Evolutionary conservation across 2,329 filamentous ascomycete genomes (phyloP).

Genomic region (Xylaria sp.): DNA sequence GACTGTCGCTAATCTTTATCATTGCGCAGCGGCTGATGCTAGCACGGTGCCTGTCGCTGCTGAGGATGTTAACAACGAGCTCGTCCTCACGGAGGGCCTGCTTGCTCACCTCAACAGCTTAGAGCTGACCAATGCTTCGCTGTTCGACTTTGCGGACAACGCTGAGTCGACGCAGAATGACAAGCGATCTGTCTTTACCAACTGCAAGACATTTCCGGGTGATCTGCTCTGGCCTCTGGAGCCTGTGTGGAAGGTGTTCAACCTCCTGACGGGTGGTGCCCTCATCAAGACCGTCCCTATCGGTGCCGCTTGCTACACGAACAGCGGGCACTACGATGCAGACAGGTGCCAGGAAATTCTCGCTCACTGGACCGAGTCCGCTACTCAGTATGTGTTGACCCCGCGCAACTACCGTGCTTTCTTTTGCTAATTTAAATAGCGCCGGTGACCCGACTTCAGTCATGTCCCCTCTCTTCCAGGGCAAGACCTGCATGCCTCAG

Average conservation of each 20-base stretch:
- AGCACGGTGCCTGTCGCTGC: conserved; percentile 30
- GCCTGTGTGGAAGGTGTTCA: conserved; percentile 47
- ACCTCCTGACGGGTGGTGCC: conserved; percentile 45
- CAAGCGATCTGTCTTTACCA: conserved; percentile 24
- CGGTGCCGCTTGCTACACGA: conserved; percentile 50
- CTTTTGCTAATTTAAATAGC: conserved; percentile 37
- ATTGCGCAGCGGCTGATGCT: conserved; percentile 22
- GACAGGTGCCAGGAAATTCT: conserved; percentile 45
- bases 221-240: conserved; percentile 46
- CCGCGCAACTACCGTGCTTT: neutral
- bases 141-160: conserved; percentile 43
- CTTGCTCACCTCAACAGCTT: conserved; percentile 39
- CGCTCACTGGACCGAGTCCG: conserved; percentile 46
- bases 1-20: neutral
- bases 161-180: conserved; percentile 5
- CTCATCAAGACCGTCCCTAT: conserved; percentile 48
- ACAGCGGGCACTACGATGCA: conserved; percentile 45
- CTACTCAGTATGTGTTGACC: conserved; percentile 38
- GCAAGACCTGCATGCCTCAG: conserved; percentile 44
- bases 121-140: conserved; percentile 39
- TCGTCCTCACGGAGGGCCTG: conserved; percentile 34
- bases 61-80: conserved; percentile 18
- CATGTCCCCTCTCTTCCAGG: conserved; percentile 54
- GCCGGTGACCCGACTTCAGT: conserved; percentile 51
- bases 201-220: conserved; percentile 49